These are phyloP conservation scores for Talaromyces funiculosus DNA, from an alignment of 2,329 filamentous ascomycete genomes.

Conservation along the genomic window DNA sequence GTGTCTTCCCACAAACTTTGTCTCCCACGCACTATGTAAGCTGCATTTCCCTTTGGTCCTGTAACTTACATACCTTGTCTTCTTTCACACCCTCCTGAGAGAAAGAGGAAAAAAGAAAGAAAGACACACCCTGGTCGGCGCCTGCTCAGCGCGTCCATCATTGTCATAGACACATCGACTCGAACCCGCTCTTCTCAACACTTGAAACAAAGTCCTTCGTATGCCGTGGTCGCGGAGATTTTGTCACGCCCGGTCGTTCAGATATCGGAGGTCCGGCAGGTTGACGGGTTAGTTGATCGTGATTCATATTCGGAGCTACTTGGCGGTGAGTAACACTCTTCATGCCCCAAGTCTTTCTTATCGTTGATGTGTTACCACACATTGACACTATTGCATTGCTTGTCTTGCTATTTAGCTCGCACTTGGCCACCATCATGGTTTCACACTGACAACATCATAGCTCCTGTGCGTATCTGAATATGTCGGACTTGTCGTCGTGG, in stretches of 20 bases:
- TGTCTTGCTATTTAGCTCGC: not conserved
- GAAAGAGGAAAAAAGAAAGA: not conserved
- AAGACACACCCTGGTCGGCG: conserved; percentile 1
- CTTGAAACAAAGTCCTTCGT: conserved; percentile 7
- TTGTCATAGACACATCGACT: conserved; percentile 1
- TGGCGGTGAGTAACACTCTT: conserved; percentile 9
- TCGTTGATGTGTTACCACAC: conserved; percentile 1
- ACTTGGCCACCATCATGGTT: not conserved
- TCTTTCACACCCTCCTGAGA: conserved; percentile 1
- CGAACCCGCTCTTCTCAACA: not conserved
- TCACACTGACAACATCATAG: conserved; percentile 14
- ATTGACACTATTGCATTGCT: not conserved
- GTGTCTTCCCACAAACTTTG: conserved; percentile 8
- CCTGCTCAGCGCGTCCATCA: not conserved
- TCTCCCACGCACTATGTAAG: conserved; percentile 14
- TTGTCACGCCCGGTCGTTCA: conserved; percentile 11
- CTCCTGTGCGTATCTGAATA: conserved; percentile 25
- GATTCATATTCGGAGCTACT: conserved; percentile 9
- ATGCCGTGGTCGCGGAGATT: conserved; percentile 10
- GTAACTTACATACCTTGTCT: conserved; percentile 4
- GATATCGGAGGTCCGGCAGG: conserved; percentile 12
- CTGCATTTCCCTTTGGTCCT: conserved; percentile 9
- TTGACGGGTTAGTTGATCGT: conserved; percentile 11
- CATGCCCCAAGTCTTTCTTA: not conserved
- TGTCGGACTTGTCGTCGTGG: conserved; percentile 56